Conservation (phyloP, 1,284 basidiomycete species). For the Cerioporus squamosus region DNA sequence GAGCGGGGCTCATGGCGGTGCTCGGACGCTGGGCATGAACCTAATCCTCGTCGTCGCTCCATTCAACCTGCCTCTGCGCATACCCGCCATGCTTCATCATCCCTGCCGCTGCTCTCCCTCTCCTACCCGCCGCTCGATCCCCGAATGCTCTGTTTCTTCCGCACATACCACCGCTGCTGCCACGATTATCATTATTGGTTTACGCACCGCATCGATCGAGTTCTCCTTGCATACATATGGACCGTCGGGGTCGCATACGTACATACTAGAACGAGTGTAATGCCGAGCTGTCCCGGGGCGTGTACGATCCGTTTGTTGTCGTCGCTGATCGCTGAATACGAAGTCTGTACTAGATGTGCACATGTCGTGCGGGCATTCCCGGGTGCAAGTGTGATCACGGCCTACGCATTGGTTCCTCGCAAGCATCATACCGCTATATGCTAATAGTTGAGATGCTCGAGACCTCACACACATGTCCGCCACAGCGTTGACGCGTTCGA, state of each 20-base stretch:
- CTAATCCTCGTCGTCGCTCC: neutral
- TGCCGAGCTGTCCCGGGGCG: conserved; percentile 10
- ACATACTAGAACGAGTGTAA: conserved; percentile 8
- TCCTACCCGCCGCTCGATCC: neutral
- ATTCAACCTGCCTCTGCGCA: neutral
- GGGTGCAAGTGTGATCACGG: no score
- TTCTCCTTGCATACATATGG: neutral
- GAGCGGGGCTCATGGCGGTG: conserved; percentile 84
- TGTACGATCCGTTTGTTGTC: conserved; percentile 25
- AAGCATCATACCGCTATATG: no score
- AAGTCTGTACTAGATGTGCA: no score
- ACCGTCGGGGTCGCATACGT: conserved; percentile 4
- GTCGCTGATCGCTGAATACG: no score
- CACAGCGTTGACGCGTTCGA: no score
- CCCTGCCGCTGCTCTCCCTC: neutral
- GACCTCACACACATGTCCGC: no score
- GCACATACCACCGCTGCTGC: neutral
- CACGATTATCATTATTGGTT: conserved; percentile 1
- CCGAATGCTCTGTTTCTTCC: neutral
- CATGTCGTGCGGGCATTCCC: no score
- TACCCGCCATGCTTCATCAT: neutral
- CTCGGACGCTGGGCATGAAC: conserved; percentile 82
- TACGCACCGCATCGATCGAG: conserved; percentile 2
- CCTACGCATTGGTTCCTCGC: no score
- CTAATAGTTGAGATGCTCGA: no score